Percentiles rank a stretch among this genome's conserved stretches.
These are phyloP conservation scores for Lentinula lateritia DNA, from an alignment of 768 basidiomycete genomes.

Conservation along the genomic window DNA sequence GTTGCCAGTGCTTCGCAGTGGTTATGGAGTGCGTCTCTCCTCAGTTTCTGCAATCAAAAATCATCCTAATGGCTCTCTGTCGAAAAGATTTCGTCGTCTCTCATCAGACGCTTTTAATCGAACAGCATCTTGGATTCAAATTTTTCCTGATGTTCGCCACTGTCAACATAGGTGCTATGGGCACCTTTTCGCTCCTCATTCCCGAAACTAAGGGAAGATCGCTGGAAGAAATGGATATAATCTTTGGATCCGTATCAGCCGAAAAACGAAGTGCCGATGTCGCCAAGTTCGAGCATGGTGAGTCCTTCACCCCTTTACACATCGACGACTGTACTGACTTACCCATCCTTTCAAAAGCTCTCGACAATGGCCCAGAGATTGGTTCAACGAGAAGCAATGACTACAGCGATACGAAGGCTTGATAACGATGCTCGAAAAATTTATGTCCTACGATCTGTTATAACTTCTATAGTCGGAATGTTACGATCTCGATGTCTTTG, in stretches of 20 bases:
- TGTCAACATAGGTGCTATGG: slow-evolving; percentile 49
- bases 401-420: background rate
- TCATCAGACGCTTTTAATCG: slow-evolving; percentile 45
- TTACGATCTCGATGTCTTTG: background rate
- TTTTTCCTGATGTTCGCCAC: slow-evolving; percentile 51
- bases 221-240: slow-evolving; percentile 20
- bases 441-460: background rate
- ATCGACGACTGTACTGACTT: background rate
- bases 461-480: too few species aligned
- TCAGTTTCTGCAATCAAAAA: too few species aligned
- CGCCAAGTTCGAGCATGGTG: slow-evolving; percentile 26
- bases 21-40: slow-evolving; percentile 44
- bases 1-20: slow-evolving; percentile 76
- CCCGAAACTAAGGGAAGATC: slow-evolving; percentile 36
- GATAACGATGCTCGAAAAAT: background rate
- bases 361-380: background rate
- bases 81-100: slow-evolving; percentile 45
- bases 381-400: background rate
- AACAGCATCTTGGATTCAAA: slow-evolving; percentile 42
- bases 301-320: background rate
- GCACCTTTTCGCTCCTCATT: slow-evolving; percentile 36
- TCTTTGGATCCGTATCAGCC: slow-evolving; percentile 41
- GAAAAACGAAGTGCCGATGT: slow-evolving; percentile 39
- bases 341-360: background rate
- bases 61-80: background rate